Conservation (phyloP, 345 rosid genomes). For the Pelargonium nanum region DNA sequence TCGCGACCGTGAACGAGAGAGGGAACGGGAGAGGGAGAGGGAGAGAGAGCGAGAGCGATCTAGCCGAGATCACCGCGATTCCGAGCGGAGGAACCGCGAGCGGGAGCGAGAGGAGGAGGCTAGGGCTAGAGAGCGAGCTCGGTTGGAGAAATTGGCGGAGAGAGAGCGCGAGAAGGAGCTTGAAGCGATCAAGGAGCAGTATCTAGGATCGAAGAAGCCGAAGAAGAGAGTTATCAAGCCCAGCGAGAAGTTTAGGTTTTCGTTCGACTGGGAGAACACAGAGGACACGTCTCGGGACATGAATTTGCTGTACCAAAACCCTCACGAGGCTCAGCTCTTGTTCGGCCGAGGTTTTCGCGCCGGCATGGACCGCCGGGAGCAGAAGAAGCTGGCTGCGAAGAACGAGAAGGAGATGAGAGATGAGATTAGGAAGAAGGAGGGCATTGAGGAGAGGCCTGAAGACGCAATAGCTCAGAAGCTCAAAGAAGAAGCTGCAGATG, state of each 20-base stretch:
- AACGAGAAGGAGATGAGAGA: conserved; percentile 83
- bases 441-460: conserved; percentile 75
- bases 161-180: conserved; percentile 77
- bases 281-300: conserved; percentile 88
- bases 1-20: conserved; percentile 25
- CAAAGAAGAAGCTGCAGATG: conserved; percentile 69
- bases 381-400: conserved; percentile 88
- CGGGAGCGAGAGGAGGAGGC: conserved; percentile 63
- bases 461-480: conserved; percentile 71
- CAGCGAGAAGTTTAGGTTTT: conserved; percentile 85
- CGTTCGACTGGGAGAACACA: conserved; percentile 91
- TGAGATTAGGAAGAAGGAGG: conserved; percentile 76
- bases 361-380: conserved; percentile 92
- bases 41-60: conserved; percentile 30
- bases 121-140: conserved; percentile 47
- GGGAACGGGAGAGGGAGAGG: conserved; percentile 33
- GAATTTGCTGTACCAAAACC: conserved; percentile 77
- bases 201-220: conserved; percentile 81
- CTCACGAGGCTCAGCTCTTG: conserved; percentile 88
- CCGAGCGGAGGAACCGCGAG: conserved; percentile 63
- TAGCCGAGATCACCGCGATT: conserved; percentile 35
- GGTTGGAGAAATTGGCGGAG: conserved; percentile 62
- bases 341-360: conserved; percentile 93
- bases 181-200: conserved; percentile 80
- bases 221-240: conserved; percentile 91